Percentiles rank a stretch among this genome's conserved stretches.
Evolutionary conservation across 371 early-diverging fungal species (phyloP).

Genomic region (Mortierella sp.): DNA sequence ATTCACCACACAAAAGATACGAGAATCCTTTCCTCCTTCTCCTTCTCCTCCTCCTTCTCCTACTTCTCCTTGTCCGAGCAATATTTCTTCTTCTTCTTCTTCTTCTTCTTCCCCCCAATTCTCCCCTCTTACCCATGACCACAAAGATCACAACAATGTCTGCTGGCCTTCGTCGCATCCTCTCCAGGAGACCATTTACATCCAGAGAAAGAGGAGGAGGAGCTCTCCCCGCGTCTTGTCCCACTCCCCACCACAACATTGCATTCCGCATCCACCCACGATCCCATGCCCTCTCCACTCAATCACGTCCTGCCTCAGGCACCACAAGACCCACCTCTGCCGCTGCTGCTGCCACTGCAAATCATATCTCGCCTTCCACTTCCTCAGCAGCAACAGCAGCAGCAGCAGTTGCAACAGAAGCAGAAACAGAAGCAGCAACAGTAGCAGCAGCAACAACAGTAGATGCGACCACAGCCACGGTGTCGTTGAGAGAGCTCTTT

Average conservation of each 20-base stretch:
- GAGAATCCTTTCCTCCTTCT: no score
- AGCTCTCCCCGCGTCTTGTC: not conserved
- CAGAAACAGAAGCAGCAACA: not conserved
- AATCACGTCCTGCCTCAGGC: conserved; percentile 9
- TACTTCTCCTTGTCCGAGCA: no score
- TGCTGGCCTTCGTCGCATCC: conserved; percentile 2
- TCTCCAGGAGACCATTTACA: not conserved
- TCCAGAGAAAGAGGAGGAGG: not conserved
- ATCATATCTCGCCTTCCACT: conserved; percentile 8
- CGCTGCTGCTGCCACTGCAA: not conserved
- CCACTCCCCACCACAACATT: not conserved
- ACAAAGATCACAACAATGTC: conserved; percentile 1
- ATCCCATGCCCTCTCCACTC: conserved; percentile 3
- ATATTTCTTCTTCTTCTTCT: not conserved
- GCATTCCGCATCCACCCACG: conserved; percentile 5
- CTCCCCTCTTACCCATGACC: not conserved
- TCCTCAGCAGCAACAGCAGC: conserved; percentile 3
- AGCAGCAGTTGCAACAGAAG: not conserved
- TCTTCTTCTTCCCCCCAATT: not conserved
- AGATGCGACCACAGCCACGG: conserved; percentile 1
- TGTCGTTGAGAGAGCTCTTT: conserved; percentile 41
- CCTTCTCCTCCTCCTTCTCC: no score
- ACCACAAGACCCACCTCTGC: not conserved
- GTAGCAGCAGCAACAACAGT: not conserved
- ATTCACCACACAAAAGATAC: no score